These are phyloP conservation scores for Globisporangium splendens DNA, from an alignment of 352 stramenopile species.

Conservation along the genomic window DNA sequence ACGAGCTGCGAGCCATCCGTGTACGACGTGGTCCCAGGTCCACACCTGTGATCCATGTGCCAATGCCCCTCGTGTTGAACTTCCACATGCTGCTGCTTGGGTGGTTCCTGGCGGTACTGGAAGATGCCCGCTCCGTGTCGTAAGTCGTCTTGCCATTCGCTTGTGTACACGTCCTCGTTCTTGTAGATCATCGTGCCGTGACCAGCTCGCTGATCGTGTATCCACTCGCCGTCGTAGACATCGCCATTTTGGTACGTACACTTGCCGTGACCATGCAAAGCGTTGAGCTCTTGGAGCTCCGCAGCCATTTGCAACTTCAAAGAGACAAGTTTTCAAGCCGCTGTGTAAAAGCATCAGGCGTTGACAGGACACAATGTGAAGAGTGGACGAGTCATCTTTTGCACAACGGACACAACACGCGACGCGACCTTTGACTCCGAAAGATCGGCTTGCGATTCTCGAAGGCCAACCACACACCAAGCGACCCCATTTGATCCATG, in stretches of 20 bases:
- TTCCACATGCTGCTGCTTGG: constrained; percentile 7
- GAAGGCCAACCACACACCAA: no score
- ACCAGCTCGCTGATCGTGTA: constrained; percentile 38
- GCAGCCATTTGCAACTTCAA: not conserved
- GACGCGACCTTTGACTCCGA: not conserved
- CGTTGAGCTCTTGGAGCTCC: constrained; percentile 15
- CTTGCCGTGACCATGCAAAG: constrained; percentile 43
- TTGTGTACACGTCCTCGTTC: constrained; percentile 46
- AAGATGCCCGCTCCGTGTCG: constrained; percentile 54
- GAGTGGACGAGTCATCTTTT: not conserved
- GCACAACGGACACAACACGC: not conserved
- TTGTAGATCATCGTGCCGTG: constrained; percentile 51
- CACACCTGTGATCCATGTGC: constrained; percentile 47
- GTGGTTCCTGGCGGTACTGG: constrained; percentile 14
- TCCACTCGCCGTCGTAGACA: constrained; percentile 72
- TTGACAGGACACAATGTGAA: not conserved
- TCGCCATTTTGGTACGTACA: constrained; percentile 55
- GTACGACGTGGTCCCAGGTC: constrained; percentile 61
- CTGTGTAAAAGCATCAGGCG: not conserved
- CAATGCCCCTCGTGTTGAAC: constrained; percentile 78
- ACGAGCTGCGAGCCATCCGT: constrained; percentile 43
- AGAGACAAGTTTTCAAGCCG: not conserved
- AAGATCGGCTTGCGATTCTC: not conserved
- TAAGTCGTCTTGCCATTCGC: constrained; percentile 43
- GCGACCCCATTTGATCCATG: no score